Percentiles rank a stretch among this genome's conserved stretches.
Conservation (phyloP, 2,329 filamentous ascomycete species). For the Calonectria leucothoes region DNA sequence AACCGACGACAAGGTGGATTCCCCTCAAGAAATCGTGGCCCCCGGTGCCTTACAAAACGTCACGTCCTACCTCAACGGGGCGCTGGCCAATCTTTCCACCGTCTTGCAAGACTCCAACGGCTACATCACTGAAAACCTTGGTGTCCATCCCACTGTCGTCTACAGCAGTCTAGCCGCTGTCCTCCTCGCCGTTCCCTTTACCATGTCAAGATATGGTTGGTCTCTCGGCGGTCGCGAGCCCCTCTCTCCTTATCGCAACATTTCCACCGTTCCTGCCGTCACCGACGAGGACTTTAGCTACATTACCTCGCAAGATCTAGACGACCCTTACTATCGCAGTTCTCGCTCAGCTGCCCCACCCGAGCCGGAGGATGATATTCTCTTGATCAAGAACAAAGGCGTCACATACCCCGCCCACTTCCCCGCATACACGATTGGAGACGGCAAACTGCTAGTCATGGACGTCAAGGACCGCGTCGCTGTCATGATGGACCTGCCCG, state of each 20-base stretch:
- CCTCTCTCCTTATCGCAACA: constrained; percentile 64
- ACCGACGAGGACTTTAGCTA: constrained; percentile 84
- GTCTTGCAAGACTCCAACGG: constrained; percentile 61
- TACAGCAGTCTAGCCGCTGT: constrained; percentile 64
- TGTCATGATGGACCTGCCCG: constrained; percentile 72
- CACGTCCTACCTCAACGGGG: constrained; percentile 67
- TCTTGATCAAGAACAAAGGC: constrained; percentile 76
- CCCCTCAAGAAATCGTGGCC: constrained; percentile 66
- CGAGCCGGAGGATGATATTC: constrained; percentile 72
- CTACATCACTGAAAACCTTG: constrained; percentile 63
- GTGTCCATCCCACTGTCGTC: constrained; percentile 59
- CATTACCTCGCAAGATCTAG: constrained; percentile 82
- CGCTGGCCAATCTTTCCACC: constrained; percentile 60
- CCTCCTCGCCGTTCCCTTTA: constrained; percentile 60
- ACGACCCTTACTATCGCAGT: constrained; percentile 57
- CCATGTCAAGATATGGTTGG: constrained; percentile 68
- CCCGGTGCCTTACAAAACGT: constrained; percentile 72
- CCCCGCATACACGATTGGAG: constrained; percentile 79
- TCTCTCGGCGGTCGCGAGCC: constrained; percentile 55
- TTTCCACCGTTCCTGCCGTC: constrained; percentile 67
- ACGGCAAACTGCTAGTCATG: constrained; percentile 75
- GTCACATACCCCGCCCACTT: constrained; percentile 77
- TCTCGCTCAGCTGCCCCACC: constrained; percentile 48
- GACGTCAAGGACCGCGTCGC: constrained; percentile 77
- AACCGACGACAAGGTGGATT: constrained; percentile 70